A percentile compares a stretch with the other conserved stretches of the same genome.
Evolutionary conservation across 1,139 yeast species (phyloP).

Genomic region (Nakaseomyces sp.): DNA sequence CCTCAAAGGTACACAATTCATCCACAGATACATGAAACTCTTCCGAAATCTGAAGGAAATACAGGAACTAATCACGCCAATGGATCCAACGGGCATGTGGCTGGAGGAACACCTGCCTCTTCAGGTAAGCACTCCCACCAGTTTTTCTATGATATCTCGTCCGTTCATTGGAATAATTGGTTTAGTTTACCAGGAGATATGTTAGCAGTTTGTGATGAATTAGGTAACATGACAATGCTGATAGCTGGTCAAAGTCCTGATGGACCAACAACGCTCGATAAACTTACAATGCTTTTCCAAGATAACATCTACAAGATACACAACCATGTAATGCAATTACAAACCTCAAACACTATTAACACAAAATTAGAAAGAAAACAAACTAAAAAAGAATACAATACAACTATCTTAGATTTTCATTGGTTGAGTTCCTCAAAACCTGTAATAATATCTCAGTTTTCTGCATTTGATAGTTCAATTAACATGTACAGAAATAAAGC

Average conservation of each 20-base stretch:
- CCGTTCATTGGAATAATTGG: constrained; percentile 32
- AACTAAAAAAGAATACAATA: constrained; percentile 29
- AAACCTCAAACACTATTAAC: constrained; percentile 10
- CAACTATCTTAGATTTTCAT: constrained; percentile 28
- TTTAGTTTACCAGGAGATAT: constrained; percentile 30
- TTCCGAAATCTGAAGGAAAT: constrained; percentile 2
- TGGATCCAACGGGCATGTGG: constrained; percentile 9
- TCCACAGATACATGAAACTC: constrained; percentile 27
- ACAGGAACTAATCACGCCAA: constrained; percentile 5
- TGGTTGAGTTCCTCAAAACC: constrained; percentile 32
- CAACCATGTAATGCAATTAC: constrained; percentile 25
- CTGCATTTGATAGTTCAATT: constrained; percentile 25
- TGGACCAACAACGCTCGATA: constrained; percentile 30
- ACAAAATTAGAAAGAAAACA: constrained; percentile 24
- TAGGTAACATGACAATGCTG: constrained; percentile 31
- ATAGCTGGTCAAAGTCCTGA: constrained; percentile 31
- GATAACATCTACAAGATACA: constrained; percentile 30
- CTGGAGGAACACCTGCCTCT: constrained; percentile 9
- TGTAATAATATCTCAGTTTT: constrained; percentile 26
- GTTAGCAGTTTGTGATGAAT: constrained; percentile 31
- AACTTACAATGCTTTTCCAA: constrained; percentile 29
- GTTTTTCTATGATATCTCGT: constrained; percentile 25
- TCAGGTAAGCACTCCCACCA: constrained; percentile 14
- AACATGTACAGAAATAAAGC: constrained; percentile 28
- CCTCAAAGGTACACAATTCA: constrained; percentile 28